Evolutionary conservation across 345 rosid species (phyloP).

Genomic region (Acer saccharum): DNA sequence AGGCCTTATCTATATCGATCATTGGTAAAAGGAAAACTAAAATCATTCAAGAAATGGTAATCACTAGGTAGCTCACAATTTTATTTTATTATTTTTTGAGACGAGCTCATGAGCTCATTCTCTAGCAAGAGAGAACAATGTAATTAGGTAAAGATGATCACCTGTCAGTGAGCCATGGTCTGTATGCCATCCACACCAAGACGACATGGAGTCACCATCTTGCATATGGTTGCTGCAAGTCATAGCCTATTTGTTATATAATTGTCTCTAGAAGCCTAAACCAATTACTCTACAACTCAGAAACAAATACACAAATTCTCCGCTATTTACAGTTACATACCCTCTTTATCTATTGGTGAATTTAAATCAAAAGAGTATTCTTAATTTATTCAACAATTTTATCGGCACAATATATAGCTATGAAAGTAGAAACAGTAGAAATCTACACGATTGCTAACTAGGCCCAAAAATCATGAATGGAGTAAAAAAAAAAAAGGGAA

Average conservation of each 20-base stretch:
- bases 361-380: neutral
- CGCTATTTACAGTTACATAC: neutral
- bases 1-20: neutral
- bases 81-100: neutral
- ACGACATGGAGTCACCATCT: slow-evolving; percentile 60
- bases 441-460: neutral
- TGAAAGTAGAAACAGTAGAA: neutral
- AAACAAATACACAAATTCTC: slow-evolving; percentile 5
- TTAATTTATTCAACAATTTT: neutral
- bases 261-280: slow-evolving; percentile 16
- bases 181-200: slow-evolving; percentile 99
- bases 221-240: slow-evolving; percentile 46
- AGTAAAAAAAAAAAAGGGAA: neutral
- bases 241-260: slow-evolving; percentile 20
- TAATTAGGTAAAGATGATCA: slow-evolving; percentile 18
- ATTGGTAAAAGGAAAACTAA: neutral
- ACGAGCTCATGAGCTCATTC: neutral
- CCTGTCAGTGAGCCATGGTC: slow-evolving; percentile 94
- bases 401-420: neutral
- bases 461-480: neutral
- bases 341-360: neutral
- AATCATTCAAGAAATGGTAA: neutral
- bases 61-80: neutral
- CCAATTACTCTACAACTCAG: neutral
- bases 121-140: slow-evolving; percentile 15